phyloP scores from a whole-genome alignment of 2,329 filamentous ascomycete genomes.

The Pleomassaria siparia region DNA sequence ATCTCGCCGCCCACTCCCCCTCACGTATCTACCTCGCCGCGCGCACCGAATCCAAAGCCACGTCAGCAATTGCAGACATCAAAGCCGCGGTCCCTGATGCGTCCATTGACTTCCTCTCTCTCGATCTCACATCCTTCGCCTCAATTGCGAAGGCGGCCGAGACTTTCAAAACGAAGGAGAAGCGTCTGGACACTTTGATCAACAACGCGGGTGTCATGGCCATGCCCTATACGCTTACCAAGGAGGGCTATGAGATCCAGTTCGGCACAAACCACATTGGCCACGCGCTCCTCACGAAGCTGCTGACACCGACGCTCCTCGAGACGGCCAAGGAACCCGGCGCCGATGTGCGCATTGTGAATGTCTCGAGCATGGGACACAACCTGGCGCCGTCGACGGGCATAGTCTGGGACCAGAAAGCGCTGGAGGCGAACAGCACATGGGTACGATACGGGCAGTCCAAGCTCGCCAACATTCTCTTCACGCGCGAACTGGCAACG shows the following conservation, averaged over 20 bases:
- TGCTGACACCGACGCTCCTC: constrained; percentile 48
- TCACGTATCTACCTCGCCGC: constrained; percentile 51
- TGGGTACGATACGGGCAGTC: constrained; percentile 50
- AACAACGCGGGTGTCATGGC: constrained; percentile 52
- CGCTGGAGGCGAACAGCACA: constrained; percentile 31
- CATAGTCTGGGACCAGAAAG: constrained; percentile 40
- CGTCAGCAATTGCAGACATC: constrained; percentile 45
- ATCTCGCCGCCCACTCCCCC: constrained; percentile 49
- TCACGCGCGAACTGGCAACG: constrained; percentile 44
- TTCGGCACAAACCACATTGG: constrained; percentile 56
- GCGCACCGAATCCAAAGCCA: constrained; percentile 46
- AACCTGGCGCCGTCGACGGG: constrained; percentile 24
- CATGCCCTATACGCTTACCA: constrained; percentile 40
- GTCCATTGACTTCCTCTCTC: constrained; percentile 40
- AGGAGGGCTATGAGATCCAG: constrained; percentile 54
- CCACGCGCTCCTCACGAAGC: constrained; percentile 52
- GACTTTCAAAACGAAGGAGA: constrained; percentile 36
- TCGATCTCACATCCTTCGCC: constrained; percentile 48
- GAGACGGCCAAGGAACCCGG: constrained; percentile 42
- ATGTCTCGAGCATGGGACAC: constrained; percentile 40
- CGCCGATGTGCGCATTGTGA: constrained; percentile 51
- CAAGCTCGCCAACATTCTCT: constrained; percentile 56
- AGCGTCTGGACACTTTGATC: constrained; percentile 50
- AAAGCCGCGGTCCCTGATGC: constrained; percentile 37
- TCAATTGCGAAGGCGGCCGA: constrained; percentile 42